A percentile compares a stretch with the other conserved stretches of the same genome.
Evolutionary conservation across 1,284 basidiomycete genomes (phyloP).

Genomic region (Ganoderma multipileum): DNA sequence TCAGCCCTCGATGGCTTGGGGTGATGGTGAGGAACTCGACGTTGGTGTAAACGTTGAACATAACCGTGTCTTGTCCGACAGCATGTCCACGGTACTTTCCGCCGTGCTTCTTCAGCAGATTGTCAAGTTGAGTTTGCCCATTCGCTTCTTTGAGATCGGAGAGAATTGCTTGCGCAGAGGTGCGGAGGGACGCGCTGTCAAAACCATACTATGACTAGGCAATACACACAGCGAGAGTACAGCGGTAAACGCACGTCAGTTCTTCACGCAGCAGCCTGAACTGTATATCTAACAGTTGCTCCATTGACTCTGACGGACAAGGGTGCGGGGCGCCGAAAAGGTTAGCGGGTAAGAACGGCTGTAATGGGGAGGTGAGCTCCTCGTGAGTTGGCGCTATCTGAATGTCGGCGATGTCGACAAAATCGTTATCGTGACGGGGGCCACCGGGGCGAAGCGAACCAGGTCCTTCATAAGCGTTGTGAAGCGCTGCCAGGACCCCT

Average conservation of each 20-base stretch:
- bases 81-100: slow-evolving; percentile 41
- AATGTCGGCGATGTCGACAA: slow-evolving; percentile 43
- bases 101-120: slow-evolving; percentile 35
- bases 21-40: slow-evolving; percentile 34
- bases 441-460: slow-evolving; percentile 50
- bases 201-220: not conserved
- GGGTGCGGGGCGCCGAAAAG: slow-evolving; percentile 50
- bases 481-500: slow-evolving; percentile 32
- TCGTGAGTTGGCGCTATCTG: slow-evolving; percentile 46
- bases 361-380: slow-evolving; percentile 41
- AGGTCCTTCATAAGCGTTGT: slow-evolving; percentile 36
- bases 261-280: slow-evolving; percentile 52
- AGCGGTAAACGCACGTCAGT: slow-evolving; percentile 37
- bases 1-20: slow-evolving; percentile 35
- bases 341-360: slow-evolving; percentile 47
- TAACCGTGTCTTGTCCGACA: slow-evolving; percentile 33
- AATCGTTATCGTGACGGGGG: slow-evolving; percentile 52
- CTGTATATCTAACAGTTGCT: slow-evolving; percentile 46
- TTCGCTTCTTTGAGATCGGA: slow-evolving; percentile 39
- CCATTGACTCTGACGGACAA: slow-evolving; percentile 39
- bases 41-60: slow-evolving; percentile 42
- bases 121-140: slow-evolving; percentile 33
- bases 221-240: not conserved
- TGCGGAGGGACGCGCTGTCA: slow-evolving; percentile 56
- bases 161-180: slow-evolving; percentile 47